phyloP scores from a whole-genome alignment of 78 protist genomes.

The Dictyostelium intermedium region DNA sequence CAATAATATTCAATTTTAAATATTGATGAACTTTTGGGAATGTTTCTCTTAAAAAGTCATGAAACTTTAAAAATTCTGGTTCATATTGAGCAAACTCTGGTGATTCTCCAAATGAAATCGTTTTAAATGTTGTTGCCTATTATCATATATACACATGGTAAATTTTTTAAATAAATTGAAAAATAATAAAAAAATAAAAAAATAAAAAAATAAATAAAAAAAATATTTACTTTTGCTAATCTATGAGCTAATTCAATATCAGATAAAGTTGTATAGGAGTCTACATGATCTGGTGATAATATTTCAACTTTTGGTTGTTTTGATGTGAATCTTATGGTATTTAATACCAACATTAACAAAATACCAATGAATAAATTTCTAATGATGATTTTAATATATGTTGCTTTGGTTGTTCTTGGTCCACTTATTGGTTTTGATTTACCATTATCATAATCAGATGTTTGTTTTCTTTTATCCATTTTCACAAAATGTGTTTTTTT shows the following conservation, averaged over 20 bases:
- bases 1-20: slow-evolving; percentile 11
- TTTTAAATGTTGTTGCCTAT: slow-evolving; percentile 36
- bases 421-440: background rate
- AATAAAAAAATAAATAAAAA: background rate
- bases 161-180: no score
- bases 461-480: background rate
- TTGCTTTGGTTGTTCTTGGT: background rate
- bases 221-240: background rate
- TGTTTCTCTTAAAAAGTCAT: slow-evolving; percentile 8
- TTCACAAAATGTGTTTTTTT: no score
- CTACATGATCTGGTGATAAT: slow-evolving; percentile 27
- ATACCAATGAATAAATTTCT: background rate
- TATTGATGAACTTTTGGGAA: slow-evolving; percentile 29
- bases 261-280: slow-evolving; percentile 12
- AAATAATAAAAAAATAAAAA: no score
- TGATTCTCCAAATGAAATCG: slow-evolving; percentile 26
- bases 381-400: background rate
- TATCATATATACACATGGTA: no score
- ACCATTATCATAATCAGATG: background rate
- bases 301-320: slow-evolving; percentile 49
- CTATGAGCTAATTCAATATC: slow-evolving; percentile 35
- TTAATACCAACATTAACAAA: slow-evolving; percentile 3
- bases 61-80: slow-evolving; percentile 18
- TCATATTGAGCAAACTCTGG: background rate
- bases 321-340: slow-evolving; percentile 54